These are phyloP conservation scores for Lactarius tabidus DNA, from an alignment of 768 basidiomycete genomes.

Conservation along the genomic window DNA sequence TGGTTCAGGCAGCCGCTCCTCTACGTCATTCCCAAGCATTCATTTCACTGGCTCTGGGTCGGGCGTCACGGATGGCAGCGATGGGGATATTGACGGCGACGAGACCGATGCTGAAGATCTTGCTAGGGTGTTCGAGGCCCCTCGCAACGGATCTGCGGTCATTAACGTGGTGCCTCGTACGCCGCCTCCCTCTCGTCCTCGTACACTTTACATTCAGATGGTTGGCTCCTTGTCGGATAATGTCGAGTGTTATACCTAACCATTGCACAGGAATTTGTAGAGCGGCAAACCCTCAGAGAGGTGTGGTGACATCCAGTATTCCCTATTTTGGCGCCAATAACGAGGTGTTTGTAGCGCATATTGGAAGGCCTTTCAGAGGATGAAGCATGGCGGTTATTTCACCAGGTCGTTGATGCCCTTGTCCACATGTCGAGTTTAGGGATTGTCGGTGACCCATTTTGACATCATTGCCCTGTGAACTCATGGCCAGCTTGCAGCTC, in stretches of 20 bases:
- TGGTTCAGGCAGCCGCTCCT: slow-evolving; percentile 44
- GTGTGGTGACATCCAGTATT: slow-evolving; percentile 34
- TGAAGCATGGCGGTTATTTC: slow-evolving; percentile 86
- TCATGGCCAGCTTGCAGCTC: slow-evolving; percentile 38
- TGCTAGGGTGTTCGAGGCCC: slow-evolving; percentile 29
- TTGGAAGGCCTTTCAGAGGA: slow-evolving; percentile 79
- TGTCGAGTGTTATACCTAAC: slow-evolving; percentile 10
- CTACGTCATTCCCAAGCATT: slow-evolving; percentile 78
- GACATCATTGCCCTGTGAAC: background rate
- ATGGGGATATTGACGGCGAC: slow-evolving; percentile 40
- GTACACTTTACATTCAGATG: slow-evolving; percentile 94
- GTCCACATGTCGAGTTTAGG: slow-evolving; percentile 84
- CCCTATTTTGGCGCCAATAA: background rate
- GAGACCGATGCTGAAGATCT: slow-evolving; percentile 32
- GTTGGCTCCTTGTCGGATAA: slow-evolving; percentile 36
- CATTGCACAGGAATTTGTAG: slow-evolving; percentile 71
- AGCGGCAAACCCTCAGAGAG: slow-evolving; percentile 87
- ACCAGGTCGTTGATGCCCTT: slow-evolving; percentile 85
- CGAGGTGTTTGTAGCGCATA: slow-evolving; percentile 46
- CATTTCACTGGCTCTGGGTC: slow-evolving; percentile 52
- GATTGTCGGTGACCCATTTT: slow-evolving; percentile 51
- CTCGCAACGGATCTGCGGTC: slow-evolving; percentile 10
- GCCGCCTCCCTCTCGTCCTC: slow-evolving; percentile 11
- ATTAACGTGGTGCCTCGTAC: slow-evolving; percentile 21
- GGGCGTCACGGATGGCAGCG: slow-evolving; percentile 43